Percentiles rank a stretch among this genome's conserved stretches.
These are phyloP conservation scores for Niebla homalea DNA, from an alignment of 495 filamentous ascomycete species.

Conservation along the genomic window DNA sequence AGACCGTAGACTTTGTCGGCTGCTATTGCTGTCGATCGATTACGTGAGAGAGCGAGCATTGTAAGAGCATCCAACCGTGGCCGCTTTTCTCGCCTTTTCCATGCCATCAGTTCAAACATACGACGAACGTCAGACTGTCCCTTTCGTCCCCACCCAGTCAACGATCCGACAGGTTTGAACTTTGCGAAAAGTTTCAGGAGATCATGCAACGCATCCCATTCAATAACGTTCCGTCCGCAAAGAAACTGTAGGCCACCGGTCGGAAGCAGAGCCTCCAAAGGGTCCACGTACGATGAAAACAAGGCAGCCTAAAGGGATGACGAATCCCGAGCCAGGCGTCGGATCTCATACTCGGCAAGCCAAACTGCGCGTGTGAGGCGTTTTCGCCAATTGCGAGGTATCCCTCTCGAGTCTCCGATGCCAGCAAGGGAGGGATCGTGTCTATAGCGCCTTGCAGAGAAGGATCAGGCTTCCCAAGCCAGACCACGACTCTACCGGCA, in stretches of 20 bases:
- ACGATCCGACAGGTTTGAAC: not conserved
- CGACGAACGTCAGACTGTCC: not conserved
- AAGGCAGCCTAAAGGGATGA: not conserved
- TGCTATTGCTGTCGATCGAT: not conserved
- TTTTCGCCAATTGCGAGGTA: not conserved
- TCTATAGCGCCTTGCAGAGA: not conserved
- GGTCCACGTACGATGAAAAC: not conserved
- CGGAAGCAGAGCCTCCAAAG: not conserved
- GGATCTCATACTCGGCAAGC: not conserved
- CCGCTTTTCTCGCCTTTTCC: not conserved
- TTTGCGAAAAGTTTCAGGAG: not conserved
- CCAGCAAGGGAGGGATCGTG: not conserved
- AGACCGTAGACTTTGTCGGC: not conserved
- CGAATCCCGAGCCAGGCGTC: not conserved
- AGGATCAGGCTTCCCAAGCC: constrained; percentile 10
- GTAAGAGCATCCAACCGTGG: not conserved
- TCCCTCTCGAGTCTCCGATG: not conserved
- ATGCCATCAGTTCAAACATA: not conserved
- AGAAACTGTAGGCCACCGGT: not conserved
- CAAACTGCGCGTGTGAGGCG: not conserved
- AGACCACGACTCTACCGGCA: constrained; percentile 9
- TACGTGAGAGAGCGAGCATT: not conserved
- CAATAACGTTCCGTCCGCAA: not conserved
- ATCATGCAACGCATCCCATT: not conserved
- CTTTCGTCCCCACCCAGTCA: not conserved